phyloP scores from a whole-genome alignment of 305 asterid species.

The Solanum hybrid region DNA sequence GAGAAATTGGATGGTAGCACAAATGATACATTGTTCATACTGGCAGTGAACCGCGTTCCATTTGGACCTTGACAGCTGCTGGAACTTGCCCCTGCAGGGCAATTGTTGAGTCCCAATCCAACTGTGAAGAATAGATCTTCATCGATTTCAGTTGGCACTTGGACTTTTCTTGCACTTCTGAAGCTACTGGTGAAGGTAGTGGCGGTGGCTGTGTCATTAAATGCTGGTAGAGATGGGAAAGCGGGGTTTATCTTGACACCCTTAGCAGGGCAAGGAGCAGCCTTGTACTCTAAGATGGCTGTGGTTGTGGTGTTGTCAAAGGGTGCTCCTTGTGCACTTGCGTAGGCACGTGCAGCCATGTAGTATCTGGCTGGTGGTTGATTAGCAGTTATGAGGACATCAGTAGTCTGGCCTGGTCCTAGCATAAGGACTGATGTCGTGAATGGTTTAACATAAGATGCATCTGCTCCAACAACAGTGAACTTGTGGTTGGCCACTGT shows the following conservation, averaged over 20 bases:
- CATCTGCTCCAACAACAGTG: slow-evolving; percentile 76
- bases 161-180: slow-evolving; percentile 38
- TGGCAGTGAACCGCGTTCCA: slow-evolving; percentile 69
- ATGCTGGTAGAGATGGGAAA: slow-evolving; percentile 54
- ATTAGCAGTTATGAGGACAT: slow-evolving; percentile 53
- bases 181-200: slow-evolving; percentile 60
- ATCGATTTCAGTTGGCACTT: slow-evolving; percentile 55
- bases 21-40: slow-evolving; percentile 74
- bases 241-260: slow-evolving; percentile 32
- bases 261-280: slow-evolving; percentile 26
- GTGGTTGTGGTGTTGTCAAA: slow-evolving; percentile 85
- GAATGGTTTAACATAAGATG: slow-evolving; percentile 69
- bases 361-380: slow-evolving; percentile 58
- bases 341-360: slow-evolving; percentile 73
- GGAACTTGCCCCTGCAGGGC: slow-evolving; percentile 43
- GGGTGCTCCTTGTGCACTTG: slow-evolving; percentile 71
- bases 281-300: slow-evolving; percentile 61
- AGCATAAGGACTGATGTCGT: slow-evolving; percentile 72
- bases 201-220: slow-evolving; percentile 61
- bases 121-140: slow-evolving; percentile 58
- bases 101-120: slow-evolving; percentile 62
- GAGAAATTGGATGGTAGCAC: slow-evolving; percentile 63
- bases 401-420: slow-evolving; percentile 88
- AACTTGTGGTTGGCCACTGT: slow-evolving; percentile 59
- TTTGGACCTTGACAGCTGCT: slow-evolving; percentile 76